These are phyloP conservation scores for Baeospora myosura DNA, from an alignment of 1,284 basidiomycete species.

Conservation along the genomic window DNA sequence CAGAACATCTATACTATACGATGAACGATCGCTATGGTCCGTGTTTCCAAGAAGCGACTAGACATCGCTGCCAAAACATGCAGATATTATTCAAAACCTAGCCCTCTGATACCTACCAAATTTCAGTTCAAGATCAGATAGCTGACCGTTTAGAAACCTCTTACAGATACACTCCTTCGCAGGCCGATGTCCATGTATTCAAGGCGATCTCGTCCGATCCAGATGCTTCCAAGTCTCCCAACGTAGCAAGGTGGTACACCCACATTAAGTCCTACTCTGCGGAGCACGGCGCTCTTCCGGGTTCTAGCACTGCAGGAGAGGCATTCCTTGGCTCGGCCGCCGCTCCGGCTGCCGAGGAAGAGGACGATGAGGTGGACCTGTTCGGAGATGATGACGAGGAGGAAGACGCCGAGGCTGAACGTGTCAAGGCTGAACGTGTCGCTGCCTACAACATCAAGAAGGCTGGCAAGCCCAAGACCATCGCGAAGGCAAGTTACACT, in stretches of 20 bases:
- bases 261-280: constrained; percentile 85
- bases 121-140: constrained; percentile 6
- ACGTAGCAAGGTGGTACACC: constrained; percentile 88
- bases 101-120: constrained; percentile 53
- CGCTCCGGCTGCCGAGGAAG: constrained; percentile 37
- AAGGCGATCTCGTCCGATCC: constrained; percentile 66
- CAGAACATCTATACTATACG: constrained; percentile 13
- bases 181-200: constrained; percentile 95
- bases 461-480: constrained; percentile 82
- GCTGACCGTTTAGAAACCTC: constrained; percentile 13
- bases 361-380: constrained; percentile 86
- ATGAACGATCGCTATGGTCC: constrained; percentile 29
- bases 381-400: constrained; percentile 90
- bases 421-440: constrained; percentile 91
- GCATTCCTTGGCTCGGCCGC: constrained; percentile 52
- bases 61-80: constrained; percentile 72
- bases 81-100: constrained; percentile 58
- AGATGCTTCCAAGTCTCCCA: constrained; percentile 62
- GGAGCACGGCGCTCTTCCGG: constrained; percentile 75
- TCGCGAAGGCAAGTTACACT: constrained; percentile 70
- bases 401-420: constrained; percentile 88
- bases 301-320: constrained; percentile 80
- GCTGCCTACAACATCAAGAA: constrained; percentile 93
- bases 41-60: constrained; percentile 90
- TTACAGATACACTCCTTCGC: constrained; percentile 84